Base-by-base conservation (phyloP, 768 basidiomycete genomes). In the Tulasnella sp. region DNA sequence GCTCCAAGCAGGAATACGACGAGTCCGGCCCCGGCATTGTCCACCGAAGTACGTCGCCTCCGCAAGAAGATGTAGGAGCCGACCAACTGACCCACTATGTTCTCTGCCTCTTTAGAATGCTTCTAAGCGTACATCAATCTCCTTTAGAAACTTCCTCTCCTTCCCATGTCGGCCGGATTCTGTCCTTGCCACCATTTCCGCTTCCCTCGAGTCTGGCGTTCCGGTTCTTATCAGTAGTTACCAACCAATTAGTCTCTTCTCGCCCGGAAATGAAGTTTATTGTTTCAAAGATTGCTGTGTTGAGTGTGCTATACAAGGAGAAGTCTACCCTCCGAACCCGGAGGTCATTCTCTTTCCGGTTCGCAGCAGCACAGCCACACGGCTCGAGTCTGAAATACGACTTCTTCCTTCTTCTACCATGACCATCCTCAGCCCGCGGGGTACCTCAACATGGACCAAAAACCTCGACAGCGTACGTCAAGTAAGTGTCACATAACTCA, bases 1-100 rank as follows among this genome's bases (percentile, higher is more conserved):
- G 93, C 87, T 92, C 93, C 80, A 95, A 95, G 87, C 94, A 95
- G 84, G 96, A 96, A 88, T 96, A 96, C 87, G 95, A 96, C 86
- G 95, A 94, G 86, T 90, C 89, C 79, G 93, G 93, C 72, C 93
- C 93, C 82, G 91, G 90, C 80, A 94, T 94, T 82, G 92, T 93
- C 83, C 93, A 94, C 84, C 93, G 93, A 89, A 93, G 84, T 84
- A 80, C 12, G 83, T 81, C 22, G 11, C 40, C 78, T 22, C 48
- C 12, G 0, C 41, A 3, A n/a, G 8, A 34, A 24, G 1, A 24
- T 28, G 41, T 74, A 50, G n/a, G 14, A n/a, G 1, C 14, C 64
- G 6, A 3, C 34, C 34, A 24, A 69, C 34, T 69, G 34, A 69
- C 22, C 74, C n/a, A 75, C 16, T 48, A 7, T 34, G 16, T 42